Evolutionary conservation across 768 basidiomycete species (phyloP).

Genomic region (Kwoniella shandongensis): DNA sequence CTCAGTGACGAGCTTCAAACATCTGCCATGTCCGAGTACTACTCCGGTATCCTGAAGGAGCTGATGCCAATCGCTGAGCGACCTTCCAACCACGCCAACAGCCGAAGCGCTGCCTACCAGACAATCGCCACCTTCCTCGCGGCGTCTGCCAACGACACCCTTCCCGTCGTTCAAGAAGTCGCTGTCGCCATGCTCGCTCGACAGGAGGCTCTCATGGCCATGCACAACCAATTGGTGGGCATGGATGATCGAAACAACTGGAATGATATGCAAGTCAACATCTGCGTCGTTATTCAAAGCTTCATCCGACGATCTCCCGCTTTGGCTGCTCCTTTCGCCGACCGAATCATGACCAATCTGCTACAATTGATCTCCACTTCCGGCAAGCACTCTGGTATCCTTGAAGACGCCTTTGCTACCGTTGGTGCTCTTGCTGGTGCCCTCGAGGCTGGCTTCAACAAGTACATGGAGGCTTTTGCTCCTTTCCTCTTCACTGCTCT

Average conservation of each 20-base stretch:
- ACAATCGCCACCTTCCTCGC: slow-evolving; percentile 84
- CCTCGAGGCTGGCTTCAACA: slow-evolving; percentile 32
- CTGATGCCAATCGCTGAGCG: slow-evolving; percentile 84
- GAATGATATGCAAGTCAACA: slow-evolving; percentile 95
- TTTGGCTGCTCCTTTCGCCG: slow-evolving; percentile 82
- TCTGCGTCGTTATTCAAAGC: slow-evolving; percentile 68
- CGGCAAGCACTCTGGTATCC: slow-evolving; percentile 87
- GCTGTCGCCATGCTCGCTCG: slow-evolving; percentile 77
- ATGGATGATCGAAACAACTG: slow-evolving; percentile 96
- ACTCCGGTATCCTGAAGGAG: slow-evolving; percentile 79
- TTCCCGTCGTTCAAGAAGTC: slow-evolving; percentile 78
- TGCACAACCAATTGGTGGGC: slow-evolving; percentile 92
- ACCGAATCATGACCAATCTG: slow-evolving; percentile 91
- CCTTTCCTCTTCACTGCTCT: slow-evolving; percentile 79
- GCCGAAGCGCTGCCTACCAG: slow-evolving; percentile 92
- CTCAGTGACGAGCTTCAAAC: slow-evolving; percentile 61
- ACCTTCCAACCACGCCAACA: slow-evolving; percentile 85
- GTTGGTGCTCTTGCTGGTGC: slow-evolving; percentile 70
- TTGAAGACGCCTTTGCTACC: slow-evolving; percentile 94
- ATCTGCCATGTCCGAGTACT: slow-evolving; percentile 81
- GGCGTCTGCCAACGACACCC: slow-evolving; percentile 74
- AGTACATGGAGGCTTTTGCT: slow-evolving; percentile 38
- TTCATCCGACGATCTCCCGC: slow-evolving; percentile 79
- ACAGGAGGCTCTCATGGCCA: slow-evolving; percentile 79
- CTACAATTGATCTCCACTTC: slow-evolving; percentile 81